Evolutionary conservation across 208 protist species (phyloP), one percentile per base, ranked within the genome.

Genomic region (Wallacemonas sp.): DNA sequence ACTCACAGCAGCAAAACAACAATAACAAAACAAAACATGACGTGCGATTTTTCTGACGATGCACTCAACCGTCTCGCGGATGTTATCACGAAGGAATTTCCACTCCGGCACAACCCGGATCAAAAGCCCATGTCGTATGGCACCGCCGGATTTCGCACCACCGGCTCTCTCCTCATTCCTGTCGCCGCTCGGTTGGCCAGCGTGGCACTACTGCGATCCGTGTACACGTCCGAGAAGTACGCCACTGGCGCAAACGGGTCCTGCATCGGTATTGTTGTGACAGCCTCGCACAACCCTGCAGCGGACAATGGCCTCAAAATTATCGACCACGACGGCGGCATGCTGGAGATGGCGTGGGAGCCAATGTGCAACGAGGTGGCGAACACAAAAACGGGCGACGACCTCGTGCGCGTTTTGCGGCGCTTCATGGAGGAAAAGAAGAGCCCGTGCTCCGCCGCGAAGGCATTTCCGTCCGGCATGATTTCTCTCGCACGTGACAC

Each of bases 251-350:
- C 22, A 25, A 71, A 28, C 16, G 72, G 68, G 38, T 55, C 39
- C 23, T 61, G 57, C 23, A 77, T 87, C 2, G 92, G 92, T 0
- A 70, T 95, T n/a, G 89, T 95, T 71, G 69, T 96, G 18, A 96
- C 89, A 1, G 92, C 92, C 10, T 94, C 86, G 20, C 92, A 97
- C 72, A 97, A 97, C 69, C 89, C 87, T 10, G 63, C 73, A 4
- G 20, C 26, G 0, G 92, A 97, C 64, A 97, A 97, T 45, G 92
- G 92, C 14, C 76, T 97, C 39, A 97, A 97, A 72, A 81, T 97
- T 28, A 87, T 97, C 33, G 92, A 97, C 55, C 29, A 61, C 0
- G 72, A 91, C 44, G 92, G 87, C 26, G 83, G 79, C 0, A 97
- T 96, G 89, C 75, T 97, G 29, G 61, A 54, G 0, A 23, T 66